These are phyloP conservation scores for Russula brevipes DNA, from an alignment of 768 basidiomycete species.

Conservation along the genomic window DNA sequence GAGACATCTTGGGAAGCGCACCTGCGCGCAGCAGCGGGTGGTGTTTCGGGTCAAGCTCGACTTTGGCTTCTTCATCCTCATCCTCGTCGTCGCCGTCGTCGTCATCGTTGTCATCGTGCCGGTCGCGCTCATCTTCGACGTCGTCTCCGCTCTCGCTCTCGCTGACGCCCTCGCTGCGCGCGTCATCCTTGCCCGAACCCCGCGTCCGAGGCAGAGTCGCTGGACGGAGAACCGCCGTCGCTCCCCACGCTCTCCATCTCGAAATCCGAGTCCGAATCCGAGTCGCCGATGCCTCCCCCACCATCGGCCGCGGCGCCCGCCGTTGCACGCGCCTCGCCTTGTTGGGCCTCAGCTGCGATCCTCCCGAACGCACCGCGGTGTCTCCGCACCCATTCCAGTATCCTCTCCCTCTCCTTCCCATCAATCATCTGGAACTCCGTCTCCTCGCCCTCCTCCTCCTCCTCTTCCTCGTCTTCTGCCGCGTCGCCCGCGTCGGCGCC, in stretches of 20 bases:
- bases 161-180: background rate
- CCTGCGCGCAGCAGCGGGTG: constrained; percentile 36
- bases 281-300: constrained; percentile 8
- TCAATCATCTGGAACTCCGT: constrained; percentile 71
- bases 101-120: constrained; percentile 14
- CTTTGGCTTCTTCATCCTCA: constrained; percentile 39
- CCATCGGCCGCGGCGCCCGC: background rate
- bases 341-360: background rate
- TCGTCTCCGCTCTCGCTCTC: constrained; percentile 3
- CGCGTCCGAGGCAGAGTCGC: background rate
- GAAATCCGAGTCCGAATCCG: constrained; percentile 21
- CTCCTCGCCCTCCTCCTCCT: constrained; percentile 48
- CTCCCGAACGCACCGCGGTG: constrained; percentile 54
- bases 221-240: constrained; percentile 37
- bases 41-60: constrained; percentile 46
- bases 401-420: constrained; percentile 58
- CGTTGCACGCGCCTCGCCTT: background rate
- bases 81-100: constrained; percentile 36
- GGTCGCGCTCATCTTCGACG: constrained; percentile 19
- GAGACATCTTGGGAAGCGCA: constrained; percentile 22
- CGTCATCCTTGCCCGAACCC: constrained; percentile 30
- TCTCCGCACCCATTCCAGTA: constrained; percentile 59
- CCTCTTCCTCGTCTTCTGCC: constrained; percentile 35
- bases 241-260: constrained; percentile 29
- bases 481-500: constrained; percentile 20